Percentiles rank a stretch among this genome's conserved stretches.
Evolutionary conservation across 2,329 filamentous ascomycete genomes (phyloP).

Genomic region (Chrysoporthe cubensis): DNA sequence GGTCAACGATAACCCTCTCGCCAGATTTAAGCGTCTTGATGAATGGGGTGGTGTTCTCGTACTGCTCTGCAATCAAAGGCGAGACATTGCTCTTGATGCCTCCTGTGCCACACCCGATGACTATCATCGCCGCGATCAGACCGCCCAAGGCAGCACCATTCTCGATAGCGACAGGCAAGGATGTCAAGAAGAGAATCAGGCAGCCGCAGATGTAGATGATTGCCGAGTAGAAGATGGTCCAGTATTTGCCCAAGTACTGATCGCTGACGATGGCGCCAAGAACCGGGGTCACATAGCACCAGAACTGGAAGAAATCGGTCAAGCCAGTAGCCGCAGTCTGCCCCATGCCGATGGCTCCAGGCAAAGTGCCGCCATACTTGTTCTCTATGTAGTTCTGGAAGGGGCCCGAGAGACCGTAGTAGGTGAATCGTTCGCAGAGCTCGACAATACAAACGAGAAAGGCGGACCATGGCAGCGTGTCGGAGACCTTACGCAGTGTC

Average conservation of each 20-base stretch:
- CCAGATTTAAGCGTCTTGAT: conserved; percentile 53
- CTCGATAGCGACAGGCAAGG: conserved; percentile 27
- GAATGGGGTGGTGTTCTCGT: conserved; percentile 53
- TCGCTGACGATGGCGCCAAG: conserved; percentile 27
- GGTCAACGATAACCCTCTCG: conserved; percentile 68
- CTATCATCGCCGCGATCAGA: conserved; percentile 27
- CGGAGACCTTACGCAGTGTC: conserved; percentile 27
- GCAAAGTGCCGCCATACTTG: conserved; percentile 9
- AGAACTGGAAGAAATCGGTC: conserved; percentile 29
- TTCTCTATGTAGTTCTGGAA: conserved; percentile 29
- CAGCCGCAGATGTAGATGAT: conserved; percentile 25
- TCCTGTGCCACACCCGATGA: conserved; percentile 32
- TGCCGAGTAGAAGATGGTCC: conserved; percentile 27
- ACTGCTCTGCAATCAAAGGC: conserved; percentile 67
- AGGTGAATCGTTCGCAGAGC: conserved; percentile 27
- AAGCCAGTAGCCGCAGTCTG: conserved; percentile 19
- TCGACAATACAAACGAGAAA: conserved; percentile 29
- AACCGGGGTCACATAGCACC: conserved; percentile 28
- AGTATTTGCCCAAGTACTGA: conserved; percentile 26
- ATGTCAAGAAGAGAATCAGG: conserved; percentile 27
- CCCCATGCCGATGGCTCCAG: conserved; percentile 26
- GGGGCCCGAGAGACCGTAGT: conserved; percentile 28
- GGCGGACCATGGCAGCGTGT: conserved; percentile 28
- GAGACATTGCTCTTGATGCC: conserved; percentile 67
- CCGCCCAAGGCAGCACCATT: conserved; percentile 27